Evolutionary conservation across 2,329 filamentous ascomycete species (phyloP).

Genomic region (Endoconidiophora polonica): DNA sequence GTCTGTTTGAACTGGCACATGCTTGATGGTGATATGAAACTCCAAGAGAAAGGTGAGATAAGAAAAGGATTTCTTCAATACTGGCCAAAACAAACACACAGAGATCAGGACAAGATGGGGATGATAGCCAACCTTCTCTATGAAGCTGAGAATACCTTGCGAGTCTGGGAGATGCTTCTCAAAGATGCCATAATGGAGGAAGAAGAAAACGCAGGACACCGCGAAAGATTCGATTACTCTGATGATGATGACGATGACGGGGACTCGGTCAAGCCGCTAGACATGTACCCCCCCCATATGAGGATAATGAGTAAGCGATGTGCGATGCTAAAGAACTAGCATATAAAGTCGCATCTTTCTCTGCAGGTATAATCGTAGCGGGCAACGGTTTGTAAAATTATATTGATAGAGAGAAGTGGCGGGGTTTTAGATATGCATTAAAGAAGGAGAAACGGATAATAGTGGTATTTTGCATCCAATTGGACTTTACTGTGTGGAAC

Average conservation of each 20-base stretch:
- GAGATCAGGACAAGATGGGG: background rate
- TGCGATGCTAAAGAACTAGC: background rate
- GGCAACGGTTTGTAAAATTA: too few species aligned
- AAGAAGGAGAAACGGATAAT: too few species aligned
- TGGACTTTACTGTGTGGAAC: too few species aligned
- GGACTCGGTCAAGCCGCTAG: background rate
- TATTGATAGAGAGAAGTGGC: too few species aligned
- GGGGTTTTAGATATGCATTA: too few species aligned
- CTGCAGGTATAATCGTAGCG: too few species aligned
- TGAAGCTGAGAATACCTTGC: background rate
- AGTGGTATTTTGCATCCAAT: too few species aligned
- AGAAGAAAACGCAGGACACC: background rate
- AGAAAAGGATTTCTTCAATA: background rate
- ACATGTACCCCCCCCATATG: background rate
- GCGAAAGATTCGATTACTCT: background rate
- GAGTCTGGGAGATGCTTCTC: background rate
- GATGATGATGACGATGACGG: background rate
- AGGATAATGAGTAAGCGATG: background rate
- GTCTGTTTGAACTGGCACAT: too few species aligned
- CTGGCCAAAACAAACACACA: background rate
- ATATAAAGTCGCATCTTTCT: too few species aligned
- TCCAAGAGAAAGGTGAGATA: background rate
- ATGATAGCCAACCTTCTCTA: background rate
- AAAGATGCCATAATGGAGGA: constrained; percentile 1
- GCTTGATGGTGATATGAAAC: too few species aligned